These are phyloP conservation scores for Lodderomyces margitis DNA, from an alignment of 1,139 yeast genomes.

Conservation along the genomic window DNA sequence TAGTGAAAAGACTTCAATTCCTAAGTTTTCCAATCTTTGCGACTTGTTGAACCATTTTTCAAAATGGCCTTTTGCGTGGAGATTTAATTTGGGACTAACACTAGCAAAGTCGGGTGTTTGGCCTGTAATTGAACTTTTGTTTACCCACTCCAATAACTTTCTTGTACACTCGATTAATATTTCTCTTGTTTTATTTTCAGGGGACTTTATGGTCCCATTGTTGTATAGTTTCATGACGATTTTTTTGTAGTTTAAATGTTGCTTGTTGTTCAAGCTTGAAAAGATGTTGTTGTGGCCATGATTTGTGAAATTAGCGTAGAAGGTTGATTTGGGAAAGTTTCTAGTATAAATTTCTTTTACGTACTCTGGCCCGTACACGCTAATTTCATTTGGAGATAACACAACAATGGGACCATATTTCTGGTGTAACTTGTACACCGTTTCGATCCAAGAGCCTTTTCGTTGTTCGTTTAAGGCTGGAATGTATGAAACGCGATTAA, in stretches of 20 bases:
- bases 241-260: slow-evolving; percentile 51
- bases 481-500: slow-evolving; percentile 44
- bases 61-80: slow-evolving; percentile 34
- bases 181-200: slow-evolving; percentile 28
- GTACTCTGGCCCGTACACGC: slow-evolving; percentile 52
- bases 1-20: slow-evolving; percentile 57
- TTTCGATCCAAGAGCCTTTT: slow-evolving; percentile 49
- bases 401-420: slow-evolving; percentile 61
- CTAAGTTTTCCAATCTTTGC: slow-evolving; percentile 23
- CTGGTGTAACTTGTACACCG: slow-evolving; percentile 51
- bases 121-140: slow-evolving; percentile 32
- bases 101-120: slow-evolving; percentile 33
- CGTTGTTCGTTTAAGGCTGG: slow-evolving; percentile 55
- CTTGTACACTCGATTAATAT: slow-evolving; percentile 25
- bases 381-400: slow-evolving; percentile 60
- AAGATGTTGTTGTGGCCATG: slow-evolving; percentile 61
- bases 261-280: slow-evolving; percentile 47
- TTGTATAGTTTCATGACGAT: slow-evolving; percentile 48
- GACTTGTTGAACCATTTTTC: slow-evolving; percentile 32
- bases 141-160: slow-evolving; percentile 27
- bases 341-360: slow-evolving; percentile 56
- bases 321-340: slow-evolving; percentile 58
- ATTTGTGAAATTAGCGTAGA: slow-evolving; percentile 62
- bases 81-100: slow-evolving; percentile 30
- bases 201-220: slow-evolving; percentile 40